A percentile compares a stretch with the other conserved stretches of the same genome.
phyloP scores from a whole-genome alignment of 768 basidiomycete species.

The Hygrocybe punicea region DNA sequence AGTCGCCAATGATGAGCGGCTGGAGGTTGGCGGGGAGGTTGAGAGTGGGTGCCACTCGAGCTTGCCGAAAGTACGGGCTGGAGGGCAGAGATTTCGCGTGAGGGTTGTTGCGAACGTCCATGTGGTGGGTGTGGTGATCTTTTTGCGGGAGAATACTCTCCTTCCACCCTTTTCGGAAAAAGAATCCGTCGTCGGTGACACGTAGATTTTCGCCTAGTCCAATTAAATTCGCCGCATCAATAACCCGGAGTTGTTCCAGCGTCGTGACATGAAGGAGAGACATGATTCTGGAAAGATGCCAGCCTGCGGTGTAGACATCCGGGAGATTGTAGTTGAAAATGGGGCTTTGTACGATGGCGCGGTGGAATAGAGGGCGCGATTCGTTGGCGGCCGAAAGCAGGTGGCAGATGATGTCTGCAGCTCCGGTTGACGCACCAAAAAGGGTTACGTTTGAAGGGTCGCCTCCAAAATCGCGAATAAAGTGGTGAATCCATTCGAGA shows the following conservation, averaged over 20 bases:
- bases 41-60: conserved; percentile 15
- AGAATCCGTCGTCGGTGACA: conserved; percentile 65
- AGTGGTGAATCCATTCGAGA: conserved; percentile 59
- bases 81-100: neutral
- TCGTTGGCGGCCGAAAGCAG: conserved; percentile 64
- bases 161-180: conserved; percentile 62
- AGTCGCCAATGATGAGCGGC: conserved; percentile 75
- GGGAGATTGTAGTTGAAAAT: conserved; percentile 61
- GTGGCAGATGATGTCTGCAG: conserved; percentile 57
- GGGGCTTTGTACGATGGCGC: conserved; percentile 73
- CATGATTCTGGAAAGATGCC: conserved; percentile 64
- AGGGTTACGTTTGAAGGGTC: conserved; percentile 57
- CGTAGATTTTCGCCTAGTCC: conserved; percentile 50
- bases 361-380: conserved; percentile 58
- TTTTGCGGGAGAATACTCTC: conserved; percentile 43
- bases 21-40: conserved; percentile 42
- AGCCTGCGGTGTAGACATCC: conserved; percentile 56
- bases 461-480: conserved; percentile 65
- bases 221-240: conserved; percentile 56
- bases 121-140: conserved; percentile 24
- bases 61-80: neutral
- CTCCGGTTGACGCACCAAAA: conserved; percentile 51
- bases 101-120: neutral
- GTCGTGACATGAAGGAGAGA: conserved; percentile 50
- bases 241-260: conserved; percentile 59